Evolutionary conservation across 83 land plant genomes (phyloP).

Genomic region (Diphasiastrum complanatum): DNA sequence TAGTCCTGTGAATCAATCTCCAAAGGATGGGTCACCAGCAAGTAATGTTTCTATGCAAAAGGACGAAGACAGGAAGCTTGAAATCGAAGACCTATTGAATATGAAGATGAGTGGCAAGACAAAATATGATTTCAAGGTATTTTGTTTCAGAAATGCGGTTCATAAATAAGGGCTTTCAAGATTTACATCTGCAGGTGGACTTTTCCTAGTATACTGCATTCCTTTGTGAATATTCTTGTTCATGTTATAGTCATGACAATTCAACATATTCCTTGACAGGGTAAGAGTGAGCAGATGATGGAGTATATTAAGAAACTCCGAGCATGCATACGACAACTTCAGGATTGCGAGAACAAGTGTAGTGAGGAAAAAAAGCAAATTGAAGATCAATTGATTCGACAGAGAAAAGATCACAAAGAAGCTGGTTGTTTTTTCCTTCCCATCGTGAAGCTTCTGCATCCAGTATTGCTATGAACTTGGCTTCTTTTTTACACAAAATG

Average conservation of each 20-base stretch:
- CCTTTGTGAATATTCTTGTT: too few relatives aligned
- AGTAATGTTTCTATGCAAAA: too few relatives aligned
- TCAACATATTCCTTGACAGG: conserved; percentile 42
- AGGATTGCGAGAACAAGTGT: conserved; percentile 51
- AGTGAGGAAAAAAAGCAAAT: conserved; percentile 44
- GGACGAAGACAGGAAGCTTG: too few relatives aligned
- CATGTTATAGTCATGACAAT: too few relatives aligned
- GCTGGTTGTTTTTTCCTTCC: conserved; percentile 40
- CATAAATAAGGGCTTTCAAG: too few relatives aligned
- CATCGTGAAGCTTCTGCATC: not conserved
- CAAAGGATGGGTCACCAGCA: too few relatives aligned
- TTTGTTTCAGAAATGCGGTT: too few relatives aligned
- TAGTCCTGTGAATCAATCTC: too few relatives aligned
- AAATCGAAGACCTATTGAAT: conserved; percentile 61
- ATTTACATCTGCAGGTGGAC: too few relatives aligned
- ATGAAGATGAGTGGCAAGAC: conserved; percentile 67
- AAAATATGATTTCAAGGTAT: conserved; percentile 73
- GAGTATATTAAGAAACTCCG: conserved; percentile 78
- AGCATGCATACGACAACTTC: conserved; percentile 71
- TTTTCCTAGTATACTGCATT: too few relatives aligned
- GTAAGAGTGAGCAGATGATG: conserved; percentile 71
- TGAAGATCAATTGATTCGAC: conserved; percentile 29
- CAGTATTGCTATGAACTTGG: not conserved
- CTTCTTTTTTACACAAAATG: too few relatives aligned
- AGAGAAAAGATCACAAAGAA: conserved; percentile 45